Evolutionary conservation across 1,284 basidiomycete genomes (phyloP).

Genomic region (Ustilago nuda): DNA sequence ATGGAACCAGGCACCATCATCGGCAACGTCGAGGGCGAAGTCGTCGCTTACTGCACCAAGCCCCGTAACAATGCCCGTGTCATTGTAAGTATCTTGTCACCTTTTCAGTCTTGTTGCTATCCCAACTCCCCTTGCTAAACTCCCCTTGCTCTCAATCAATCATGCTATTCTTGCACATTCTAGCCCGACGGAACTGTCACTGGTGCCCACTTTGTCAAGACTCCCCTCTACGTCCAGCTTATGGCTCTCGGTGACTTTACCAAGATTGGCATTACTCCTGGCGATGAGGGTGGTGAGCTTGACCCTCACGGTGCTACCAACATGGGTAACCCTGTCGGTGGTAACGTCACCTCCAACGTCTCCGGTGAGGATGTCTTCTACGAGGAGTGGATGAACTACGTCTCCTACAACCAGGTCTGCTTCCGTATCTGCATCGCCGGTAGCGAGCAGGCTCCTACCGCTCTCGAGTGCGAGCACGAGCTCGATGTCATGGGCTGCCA

Average conservation of each 20-base stretch:
- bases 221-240: conserved; percentile 71
- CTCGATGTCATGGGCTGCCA: conserved; percentile 66
- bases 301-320: conserved; percentile 67
- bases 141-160: neutral
- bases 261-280: conserved; percentile 57
- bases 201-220: conserved; percentile 64
- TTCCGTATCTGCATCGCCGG: conserved; percentile 67
- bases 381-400: conserved; percentile 72
- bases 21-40: conserved; percentile 76
- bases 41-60: conserved; percentile 80
- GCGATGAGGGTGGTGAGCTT: conserved; percentile 65
- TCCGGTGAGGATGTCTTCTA: conserved; percentile 72
- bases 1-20: conserved; percentile 72
- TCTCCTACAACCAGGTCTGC: conserved; percentile 63
- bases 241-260: conserved; percentile 70
- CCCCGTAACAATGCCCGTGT: conserved; percentile 67
- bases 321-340: conserved; percentile 73
- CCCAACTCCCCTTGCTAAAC: neutral
- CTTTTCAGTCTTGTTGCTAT: neutral
- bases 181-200: conserved; percentile 66
- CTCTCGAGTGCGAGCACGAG: conserved; percentile 62
- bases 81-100: conserved; percentile 37
- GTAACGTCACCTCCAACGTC: conserved; percentile 73
- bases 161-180: neutral
- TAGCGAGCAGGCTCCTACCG: conserved; percentile 48